Conservation (phyloP, 108 stramenopile genomes). For the Nannochloropsis oceanica region DNA sequence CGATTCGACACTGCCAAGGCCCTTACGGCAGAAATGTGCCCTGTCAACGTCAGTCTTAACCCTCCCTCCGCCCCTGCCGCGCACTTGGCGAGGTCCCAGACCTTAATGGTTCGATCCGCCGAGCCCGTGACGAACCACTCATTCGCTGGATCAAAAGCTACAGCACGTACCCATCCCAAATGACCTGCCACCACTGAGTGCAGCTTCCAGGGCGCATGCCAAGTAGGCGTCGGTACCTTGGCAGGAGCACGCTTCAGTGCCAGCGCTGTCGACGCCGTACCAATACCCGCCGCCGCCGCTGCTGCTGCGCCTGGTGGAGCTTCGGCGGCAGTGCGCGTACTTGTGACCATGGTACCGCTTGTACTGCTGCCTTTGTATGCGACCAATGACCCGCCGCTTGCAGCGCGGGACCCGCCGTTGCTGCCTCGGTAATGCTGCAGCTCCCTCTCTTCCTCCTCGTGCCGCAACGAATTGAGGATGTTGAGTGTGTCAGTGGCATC, state of each 20-base stretch:
- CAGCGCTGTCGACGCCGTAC: not conserved
- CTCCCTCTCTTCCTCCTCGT: not conserved
- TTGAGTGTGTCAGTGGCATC: not conserved
- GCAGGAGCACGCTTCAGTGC: constrained; percentile 8
- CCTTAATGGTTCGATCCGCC: constrained; percentile 89
- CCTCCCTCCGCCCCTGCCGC: constrained; percentile 72
- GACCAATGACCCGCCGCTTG: not conserved
- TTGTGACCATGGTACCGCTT: constrained; percentile 8
- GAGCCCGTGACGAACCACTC: constrained; percentile 90
- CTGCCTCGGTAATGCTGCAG: not conserved
- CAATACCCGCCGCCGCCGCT: constrained; percentile 1
- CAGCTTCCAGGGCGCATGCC: constrained; percentile 98
- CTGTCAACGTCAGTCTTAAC: constrained; percentile 87
- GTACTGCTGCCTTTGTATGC: constrained; percentile 3
- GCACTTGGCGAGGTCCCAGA: constrained; percentile 89
- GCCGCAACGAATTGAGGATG: not conserved
- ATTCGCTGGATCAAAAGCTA: constrained; percentile 91
- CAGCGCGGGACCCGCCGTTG: not conserved
- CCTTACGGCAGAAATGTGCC: constrained; percentile 87
- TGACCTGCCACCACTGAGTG: constrained; percentile 72
- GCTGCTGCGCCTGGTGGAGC: constrained; percentile 7
- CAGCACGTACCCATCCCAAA: constrained; percentile 92
- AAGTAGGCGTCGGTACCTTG: constrained; percentile 74
- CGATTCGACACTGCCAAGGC: constrained; percentile 78
- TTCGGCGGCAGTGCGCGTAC: not conserved